Evolutionary conservation across 2,329 filamentous ascomycete species (phyloP), one percentile per base, ranked within the genome.

Genomic region (Aspergillus unguis): DNA sequence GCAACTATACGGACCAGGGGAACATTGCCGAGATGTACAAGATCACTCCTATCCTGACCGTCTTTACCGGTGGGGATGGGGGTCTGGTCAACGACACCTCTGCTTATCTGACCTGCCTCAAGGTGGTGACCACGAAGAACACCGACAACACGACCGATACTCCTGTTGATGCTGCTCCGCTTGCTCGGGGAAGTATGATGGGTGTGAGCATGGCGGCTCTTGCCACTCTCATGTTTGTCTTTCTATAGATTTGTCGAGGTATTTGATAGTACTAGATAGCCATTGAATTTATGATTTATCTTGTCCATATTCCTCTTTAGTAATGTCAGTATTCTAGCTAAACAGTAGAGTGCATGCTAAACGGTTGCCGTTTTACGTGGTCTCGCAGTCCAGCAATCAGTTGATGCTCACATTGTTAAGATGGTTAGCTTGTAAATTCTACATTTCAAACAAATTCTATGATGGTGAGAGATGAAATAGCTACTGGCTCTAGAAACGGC

Each of bases 41-140:
- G 29, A 58, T 58, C 10, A 60, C 51, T 0, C 50, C 57, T 1
- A 50, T 59, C 8, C 43, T 59, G 10, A 60, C 58, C 9, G 50
- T 58, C 11, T 59, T 59, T 17, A 27, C 44, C 3, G 25, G 38
- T 2, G 32, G 38, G 17, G 50, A 52, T 11, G 41, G 28, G 6
- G 58, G 48, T 26, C 29, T 51, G 10, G 50, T 58, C 3, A 32
- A 57, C 32, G 25, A 46, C n/a, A 48, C 57, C 37, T 51, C 50
- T n/a, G 47, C 57, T 3, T 52, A 57, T 44, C 43, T 60, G 25
- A 59, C 57, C 10, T 60, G 58, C 26, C 45, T 59, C 10, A 60
- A 60, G 26, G 44, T 54, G 5, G 52, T 60, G 17, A 56, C 45
- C 2, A 51, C 48, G 2, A 1, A 11, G 17, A 46, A 51, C 11